phyloP scores from a whole-genome alignment of 306 rosid species.

The Arachis hypogaea region DNA sequence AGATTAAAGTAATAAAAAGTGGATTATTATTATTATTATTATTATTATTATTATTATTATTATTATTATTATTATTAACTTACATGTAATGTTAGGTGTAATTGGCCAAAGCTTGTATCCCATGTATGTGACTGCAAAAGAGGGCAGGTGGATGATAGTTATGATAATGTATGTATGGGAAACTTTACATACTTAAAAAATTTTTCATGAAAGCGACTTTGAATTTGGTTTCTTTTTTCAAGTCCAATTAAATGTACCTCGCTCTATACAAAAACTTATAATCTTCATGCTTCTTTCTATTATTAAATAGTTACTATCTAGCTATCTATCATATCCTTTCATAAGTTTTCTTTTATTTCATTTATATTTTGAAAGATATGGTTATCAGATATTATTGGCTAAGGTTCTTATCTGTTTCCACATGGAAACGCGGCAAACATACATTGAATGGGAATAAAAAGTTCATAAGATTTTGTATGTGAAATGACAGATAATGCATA shows the following conservation, averaged over 20 bases:
- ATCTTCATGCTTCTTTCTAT: too few relatives aligned
- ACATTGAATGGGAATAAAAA: conserved; percentile 30
- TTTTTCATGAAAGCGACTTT: conserved; percentile 13
- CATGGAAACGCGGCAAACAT: conserved; percentile 44
- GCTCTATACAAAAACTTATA: not conserved
- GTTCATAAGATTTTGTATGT: not conserved
- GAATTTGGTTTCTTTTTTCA: not conserved
- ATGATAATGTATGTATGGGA: not conserved
- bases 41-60: too few relatives aligned
- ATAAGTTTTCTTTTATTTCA: not conserved
- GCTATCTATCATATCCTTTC: not conserved
- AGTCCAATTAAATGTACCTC: not conserved
- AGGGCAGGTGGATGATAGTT: not conserved
- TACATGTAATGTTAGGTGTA: too few relatives aligned
- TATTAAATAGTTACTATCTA: too few relatives aligned
- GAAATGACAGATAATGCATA: not conserved
- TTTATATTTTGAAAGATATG: not conserved
- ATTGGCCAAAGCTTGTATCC: not conserved
- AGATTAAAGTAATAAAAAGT: too few relatives aligned
- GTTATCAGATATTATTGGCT: not conserved
- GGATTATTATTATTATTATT: too few relatives aligned
- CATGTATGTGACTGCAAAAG: conserved; percentile 9
- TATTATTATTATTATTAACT: too few relatives aligned
- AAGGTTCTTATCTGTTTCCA: conserved; percentile 30
- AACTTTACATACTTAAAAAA: not conserved